Evolutionary conservation across 2,329 filamentous ascomycete genomes (phyloP), one percentile per base, ranked within the genome.

Genomic region (Esteya vermicola): DNA sequence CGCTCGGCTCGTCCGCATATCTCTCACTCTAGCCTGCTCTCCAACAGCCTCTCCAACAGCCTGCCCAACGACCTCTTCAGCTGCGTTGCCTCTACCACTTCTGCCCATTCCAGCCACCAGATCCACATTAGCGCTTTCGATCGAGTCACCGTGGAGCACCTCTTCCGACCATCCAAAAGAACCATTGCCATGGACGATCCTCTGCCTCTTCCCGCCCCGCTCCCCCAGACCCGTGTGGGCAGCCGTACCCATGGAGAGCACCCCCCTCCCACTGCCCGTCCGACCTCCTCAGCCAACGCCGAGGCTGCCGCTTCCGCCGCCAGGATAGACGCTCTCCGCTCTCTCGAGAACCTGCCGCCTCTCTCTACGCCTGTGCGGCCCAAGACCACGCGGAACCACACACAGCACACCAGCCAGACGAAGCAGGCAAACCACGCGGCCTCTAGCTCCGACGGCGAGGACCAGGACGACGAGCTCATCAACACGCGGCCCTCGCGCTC

Each of bases 401-500:
- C n/a, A n/a, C n/a, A n/a, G n/a, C n/a, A n/a, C n/a, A n/a, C n/a
- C n/a, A n/a, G n/a, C n/a, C n/a, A n/a, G n/a, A n/a, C n/a, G n/a
- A n/a, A n/a, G n/a, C n/a, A n/a, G n/a, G n/a, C n/a, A n/a, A n/a
- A n/a, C n/a, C n/a, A n/a, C 10, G 7, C 32, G 6, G 33, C 22
- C 10, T 36, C 39, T 16, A 28, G 26, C 28, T 13, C 37, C 16
- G 21, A 27, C 12, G 9, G 31, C 18, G 34, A 23, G 3, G 38
- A 20, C 18, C 39, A 33, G 5, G 10, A 28, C 21, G 62, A 62
- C 42, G 63, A 67, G 43, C 51, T 52, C 9, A 52, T 57, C 13
- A 56, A 60, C 33, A 61, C 60, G 32, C 66, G 68, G 30, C 65
- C 65, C 9, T 60, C 63, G 39, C 67, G 70, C 26, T 71, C 70